Conservation (phyloP, 768 basidiomycete species). For the Scleroderma citrinum region DNA sequence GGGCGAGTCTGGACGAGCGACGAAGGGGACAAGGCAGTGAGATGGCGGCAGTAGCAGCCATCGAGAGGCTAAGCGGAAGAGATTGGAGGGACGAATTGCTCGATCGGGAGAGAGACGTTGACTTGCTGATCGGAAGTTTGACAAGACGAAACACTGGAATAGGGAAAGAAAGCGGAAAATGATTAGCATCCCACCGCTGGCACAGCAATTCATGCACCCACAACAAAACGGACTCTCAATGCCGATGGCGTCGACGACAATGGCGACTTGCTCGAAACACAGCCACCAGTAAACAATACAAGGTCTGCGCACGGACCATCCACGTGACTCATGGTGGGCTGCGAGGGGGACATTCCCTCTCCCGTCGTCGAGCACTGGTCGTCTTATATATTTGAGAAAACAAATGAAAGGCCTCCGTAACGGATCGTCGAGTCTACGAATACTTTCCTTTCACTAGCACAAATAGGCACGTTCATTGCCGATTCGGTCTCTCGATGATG, state of each 20-base stretch:
- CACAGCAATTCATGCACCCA: too few relatives aligned
- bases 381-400: too few relatives aligned
- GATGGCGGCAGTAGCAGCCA: constrained; percentile 24
- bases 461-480: too few relatives aligned
- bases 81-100: background rate
- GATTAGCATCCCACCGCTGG: too few relatives aligned
- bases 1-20: constrained; percentile 23
- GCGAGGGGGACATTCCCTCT: too few relatives aligned
- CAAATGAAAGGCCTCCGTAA: too few relatives aligned
- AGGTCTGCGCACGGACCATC: constrained; percentile 22
- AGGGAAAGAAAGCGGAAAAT: constrained; percentile 1
- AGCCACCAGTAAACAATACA: constrained; percentile 12
- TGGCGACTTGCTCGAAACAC: background rate
- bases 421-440: too few relatives aligned
- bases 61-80: constrained; percentile 4
- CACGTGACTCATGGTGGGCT: constrained; percentile 22
- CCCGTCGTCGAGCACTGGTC: too few relatives aligned
- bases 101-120: constrained; percentile 3
- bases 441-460: too few relatives aligned
- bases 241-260: background rate
- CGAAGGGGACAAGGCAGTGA: constrained; percentile 26
- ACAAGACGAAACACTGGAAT: background rate
- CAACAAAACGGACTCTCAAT: too few relatives aligned
- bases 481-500: too few relatives aligned
- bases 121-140: constrained; percentile 3